phyloP scores from a whole-genome alignment of 2,329 filamentous ascomycete species.

The Zymoseptoria ardabiliae region DNA sequence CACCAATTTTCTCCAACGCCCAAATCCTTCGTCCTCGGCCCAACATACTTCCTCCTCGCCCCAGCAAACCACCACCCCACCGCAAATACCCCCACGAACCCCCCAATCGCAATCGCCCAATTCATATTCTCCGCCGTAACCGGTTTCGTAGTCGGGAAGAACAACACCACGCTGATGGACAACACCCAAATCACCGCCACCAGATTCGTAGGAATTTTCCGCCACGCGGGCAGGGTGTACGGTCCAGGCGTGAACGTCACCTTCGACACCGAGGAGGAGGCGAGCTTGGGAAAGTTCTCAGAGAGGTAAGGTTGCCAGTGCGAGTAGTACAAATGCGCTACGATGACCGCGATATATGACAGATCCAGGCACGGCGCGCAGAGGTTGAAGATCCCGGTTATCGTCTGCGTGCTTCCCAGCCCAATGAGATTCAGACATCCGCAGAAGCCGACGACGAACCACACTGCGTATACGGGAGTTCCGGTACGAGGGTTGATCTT shows the following conservation, averaged over 20 bases:
- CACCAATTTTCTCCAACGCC: conserved; percentile 23
- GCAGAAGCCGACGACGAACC: conserved; percentile 56
- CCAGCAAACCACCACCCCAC: conserved; percentile 37
- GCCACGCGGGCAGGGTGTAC: conserved; percentile 21
- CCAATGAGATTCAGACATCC: conserved; percentile 45
- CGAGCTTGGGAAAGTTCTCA: not conserved
- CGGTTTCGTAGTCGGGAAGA: conserved; percentile 40
- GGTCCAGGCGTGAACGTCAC: conserved; percentile 17
- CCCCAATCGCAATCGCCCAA: conserved; percentile 41
- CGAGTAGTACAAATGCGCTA: conserved; percentile 33
- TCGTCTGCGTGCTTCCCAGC: conserved; percentile 45
- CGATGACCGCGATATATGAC: conserved; percentile 54
- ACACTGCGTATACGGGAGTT: conserved; percentile 57
- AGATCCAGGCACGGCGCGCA: conserved; percentile 43
- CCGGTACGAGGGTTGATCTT: conserved; percentile 45
- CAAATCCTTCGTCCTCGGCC: conserved; percentile 51
- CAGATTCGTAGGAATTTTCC: conserved; percentile 41
- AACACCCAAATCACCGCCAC: conserved; percentile 52
- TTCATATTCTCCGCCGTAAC: conserved; percentile 42
- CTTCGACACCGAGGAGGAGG: not conserved
- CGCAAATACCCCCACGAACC: conserved; percentile 43
- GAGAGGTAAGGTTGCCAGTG: not conserved
- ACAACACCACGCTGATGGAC: conserved; percentile 56
- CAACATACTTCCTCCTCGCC: conserved; percentile 47
- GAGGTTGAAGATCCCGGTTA: conserved; percentile 43